Evolutionary conservation across 495 filamentous ascomycete species (phyloP), one percentile per base, ranked within the genome.

Genomic region (Penicillium alfredii): DNA sequence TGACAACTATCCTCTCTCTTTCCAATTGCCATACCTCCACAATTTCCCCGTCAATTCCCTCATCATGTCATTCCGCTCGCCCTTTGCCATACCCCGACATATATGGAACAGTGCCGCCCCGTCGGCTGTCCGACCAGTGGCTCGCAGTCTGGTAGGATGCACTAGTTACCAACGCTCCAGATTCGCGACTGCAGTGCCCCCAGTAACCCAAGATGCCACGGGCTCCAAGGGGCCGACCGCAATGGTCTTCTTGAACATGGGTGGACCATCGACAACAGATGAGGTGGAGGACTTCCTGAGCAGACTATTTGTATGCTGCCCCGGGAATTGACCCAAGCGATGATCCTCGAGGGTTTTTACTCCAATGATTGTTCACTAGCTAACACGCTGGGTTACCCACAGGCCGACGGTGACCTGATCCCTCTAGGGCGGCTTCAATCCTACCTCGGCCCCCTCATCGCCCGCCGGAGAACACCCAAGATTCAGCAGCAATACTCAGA

Each of bases 241-340:
- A 24, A 94, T 99, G 76, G 90, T 99, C 4, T 94, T 99, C 44
- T 74, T 99, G 60, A 99, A 99, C 66, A 99, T 99, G 93, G 93
- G 93, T 36, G 93, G 93, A 7, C 93, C 93, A 5, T 87, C 87
- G 9, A 95, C 84, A 4, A 78, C 80, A 8, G 71, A 81, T 38
- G 88, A 97, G 68, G 93, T 99, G 12, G 80, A 80, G 40, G 79
- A 82, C 56, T 99, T 97, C 48, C 72, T 99, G n/a, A 92, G 82
- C 63, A 76, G 88, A 49, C 63, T 99, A 52, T 99, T 99, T 64
- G 93, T 89, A 74, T 40, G 74, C 62, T 24, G n/a, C n/a, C n/a
- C n/a, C n/a, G n/a, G n/a, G n/a, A n/a, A n/a, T n/a, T n/a, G n/a
- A n/a, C n/a, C n/a, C n/a, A n/a, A n/a, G n/a, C n/a, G n/a, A n/a